Evolutionary conservation across 805 yeast genomes (phyloP).

Genomic region (Cyberlindnera amylophila): DNA sequence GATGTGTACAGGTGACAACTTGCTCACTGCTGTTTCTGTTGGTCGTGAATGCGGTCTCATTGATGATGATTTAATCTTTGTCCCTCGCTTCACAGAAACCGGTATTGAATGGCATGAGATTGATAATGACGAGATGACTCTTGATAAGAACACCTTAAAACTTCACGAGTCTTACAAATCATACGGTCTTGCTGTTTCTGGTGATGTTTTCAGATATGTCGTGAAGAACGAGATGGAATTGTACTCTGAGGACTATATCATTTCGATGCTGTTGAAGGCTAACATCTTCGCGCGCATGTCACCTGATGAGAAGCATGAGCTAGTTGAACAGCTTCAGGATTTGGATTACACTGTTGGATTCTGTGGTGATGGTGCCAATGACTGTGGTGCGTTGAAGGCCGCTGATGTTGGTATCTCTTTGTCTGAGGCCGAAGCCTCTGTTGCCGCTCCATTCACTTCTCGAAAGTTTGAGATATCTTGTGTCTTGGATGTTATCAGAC

Average conservation of each 20-base stretch:
- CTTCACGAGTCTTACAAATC: slow-evolving; percentile 38
- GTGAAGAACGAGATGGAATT: slow-evolving; percentile 39
- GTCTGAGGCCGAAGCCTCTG: slow-evolving; percentile 97
- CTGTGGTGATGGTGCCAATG: slow-evolving; percentile 99
- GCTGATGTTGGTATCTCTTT: slow-evolving; percentile 96
- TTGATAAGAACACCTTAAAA: slow-evolving; percentile 63
- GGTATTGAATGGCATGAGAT: slow-evolving; percentile 61
- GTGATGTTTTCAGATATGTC: slow-evolving; percentile 82
- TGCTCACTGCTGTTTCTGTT: slow-evolving; percentile 91
- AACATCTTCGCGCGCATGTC: slow-evolving; percentile 95
- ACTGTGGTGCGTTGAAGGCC: slow-evolving; percentile 96
- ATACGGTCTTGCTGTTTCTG: slow-evolving; percentile 82
- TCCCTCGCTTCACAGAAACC: slow-evolving; percentile 53
- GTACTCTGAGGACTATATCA: slow-evolving; percentile 38
- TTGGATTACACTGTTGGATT: slow-evolving; percentile 92
- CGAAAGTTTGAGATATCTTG: slow-evolving; percentile 87
- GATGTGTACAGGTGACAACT: slow-evolving; percentile 98
- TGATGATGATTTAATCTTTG: slow-evolving; percentile 44
- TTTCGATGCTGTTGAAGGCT: slow-evolving; percentile 63
- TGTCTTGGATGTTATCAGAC: slow-evolving; percentile 84
- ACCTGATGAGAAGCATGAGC: slow-evolving; percentile 96
- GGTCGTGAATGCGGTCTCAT: slow-evolving; percentile 79
- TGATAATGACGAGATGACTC: slow-evolving; percentile 46
- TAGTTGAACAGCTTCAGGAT: slow-evolving; percentile 80
- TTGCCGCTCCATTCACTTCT: slow-evolving; percentile 97